phyloP scores from a whole-genome alignment of 2,329 filamentous ascomycete genomes.

The Nigrospora sphaerica region DNA sequence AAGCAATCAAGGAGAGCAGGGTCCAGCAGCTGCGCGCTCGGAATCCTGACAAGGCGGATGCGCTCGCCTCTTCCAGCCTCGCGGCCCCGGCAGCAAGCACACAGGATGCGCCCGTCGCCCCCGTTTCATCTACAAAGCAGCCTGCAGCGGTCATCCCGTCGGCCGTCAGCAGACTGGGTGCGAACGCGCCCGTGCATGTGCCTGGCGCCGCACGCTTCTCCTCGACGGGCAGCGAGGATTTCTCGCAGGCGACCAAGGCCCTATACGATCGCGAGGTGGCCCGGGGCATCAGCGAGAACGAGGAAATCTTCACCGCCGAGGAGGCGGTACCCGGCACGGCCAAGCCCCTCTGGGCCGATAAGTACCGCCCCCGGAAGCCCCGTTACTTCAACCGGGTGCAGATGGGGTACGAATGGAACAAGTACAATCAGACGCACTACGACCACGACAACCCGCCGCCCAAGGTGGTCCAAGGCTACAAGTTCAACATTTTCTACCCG shows the following conservation, averaged over 20 bases:
- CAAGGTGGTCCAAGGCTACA: slow-evolving; percentile 97
- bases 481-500: slow-evolving; percentile 99
- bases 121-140: slow-evolving; percentile 17
- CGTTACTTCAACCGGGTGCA: slow-evolving; percentile 97
- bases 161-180: slow-evolving; percentile 15
- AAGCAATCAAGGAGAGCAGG: slow-evolving; percentile 65
- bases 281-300: slow-evolving; percentile 83
- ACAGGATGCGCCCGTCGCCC: slow-evolving; percentile 11
- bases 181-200: slow-evolving; percentile 24
- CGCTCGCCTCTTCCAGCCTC: slow-evolving; percentile 27
- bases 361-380: slow-evolving; percentile 85
- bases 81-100: slow-evolving; percentile 18
- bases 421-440: slow-evolving; percentile 99
- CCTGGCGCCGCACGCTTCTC: slow-evolving; percentile 64
- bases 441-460: slow-evolving; percentile 97
- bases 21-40: slow-evolving; percentile 58
- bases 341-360: slow-evolving; percentile 72
- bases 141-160: slow-evolving; percentile 11
- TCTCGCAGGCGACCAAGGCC: slow-evolving; percentile 79
- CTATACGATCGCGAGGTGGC: slow-evolving; percentile 91
- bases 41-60: slow-evolving; percentile 59
- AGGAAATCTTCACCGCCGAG: slow-evolving; percentile 91
- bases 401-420: slow-evolving; percentile 99
- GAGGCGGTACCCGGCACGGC: slow-evolving; percentile 62
- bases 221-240: slow-evolving; percentile 64